Conservation (phyloP, 257 asterid species). For the Leonotis leonurus region DNA sequence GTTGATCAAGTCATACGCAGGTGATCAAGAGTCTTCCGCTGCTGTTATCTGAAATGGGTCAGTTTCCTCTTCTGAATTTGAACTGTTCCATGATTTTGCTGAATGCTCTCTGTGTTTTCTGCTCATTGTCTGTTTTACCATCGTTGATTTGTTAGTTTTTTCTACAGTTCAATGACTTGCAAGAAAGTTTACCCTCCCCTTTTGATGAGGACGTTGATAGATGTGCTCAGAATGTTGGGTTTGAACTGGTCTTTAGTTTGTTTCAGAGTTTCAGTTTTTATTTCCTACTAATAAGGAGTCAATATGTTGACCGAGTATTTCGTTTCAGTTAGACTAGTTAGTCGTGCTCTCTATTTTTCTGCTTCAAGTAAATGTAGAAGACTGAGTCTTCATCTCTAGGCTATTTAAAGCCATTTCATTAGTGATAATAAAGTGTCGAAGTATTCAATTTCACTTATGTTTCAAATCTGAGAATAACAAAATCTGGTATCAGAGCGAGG, state of each 20-base stretch:
- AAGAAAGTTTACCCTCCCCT: slow-evolving; percentile 5
- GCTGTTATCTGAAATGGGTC: slow-evolving; percentile 21
- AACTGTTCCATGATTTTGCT: no score
- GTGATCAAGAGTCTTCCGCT: slow-evolving; percentile 13
- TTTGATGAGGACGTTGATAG: neutral
- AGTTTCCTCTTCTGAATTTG: slow-evolving; percentile 1
- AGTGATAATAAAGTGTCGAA: no score
- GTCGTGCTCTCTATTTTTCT: no score
- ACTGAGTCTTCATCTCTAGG: no score
- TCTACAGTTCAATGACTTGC: neutral
- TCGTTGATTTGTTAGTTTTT: neutral
- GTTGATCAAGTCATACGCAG: slow-evolving; percentile 21
- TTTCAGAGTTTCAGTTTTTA: neutral
- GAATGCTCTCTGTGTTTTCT: neutral
- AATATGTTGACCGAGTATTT: no score
- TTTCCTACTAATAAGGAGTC: neutral
- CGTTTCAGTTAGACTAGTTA: no score
- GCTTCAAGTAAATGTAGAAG: no score
- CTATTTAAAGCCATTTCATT: no score
- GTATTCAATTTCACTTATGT: no score
- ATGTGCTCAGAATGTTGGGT: no score
- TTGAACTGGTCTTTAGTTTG: neutral
- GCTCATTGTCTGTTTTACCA: neutral
- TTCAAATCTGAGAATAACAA: no score
- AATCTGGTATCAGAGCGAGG: no score